Evolutionary conservation across 2,329 filamentous ascomycete species (phyloP), one percentile per base, ranked within the genome.

Genomic region (Arachnopeziza araneosa): DNA sequence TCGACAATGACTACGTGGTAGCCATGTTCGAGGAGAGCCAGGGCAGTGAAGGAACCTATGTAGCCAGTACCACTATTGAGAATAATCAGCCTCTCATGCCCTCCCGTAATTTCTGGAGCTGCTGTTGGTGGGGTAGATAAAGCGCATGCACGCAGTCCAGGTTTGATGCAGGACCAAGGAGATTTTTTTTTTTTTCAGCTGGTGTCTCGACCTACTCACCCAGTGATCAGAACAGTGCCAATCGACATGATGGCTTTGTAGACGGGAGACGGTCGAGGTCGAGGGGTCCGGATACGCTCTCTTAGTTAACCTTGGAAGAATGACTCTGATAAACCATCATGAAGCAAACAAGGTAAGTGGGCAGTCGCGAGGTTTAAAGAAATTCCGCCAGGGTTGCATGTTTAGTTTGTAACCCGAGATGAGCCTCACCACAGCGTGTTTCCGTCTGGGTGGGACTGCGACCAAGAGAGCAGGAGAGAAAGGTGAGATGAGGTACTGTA

Each of bases 1-100:
- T 99, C 95, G 68, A 95, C 87, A 66, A 99, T 91, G 75, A 99
- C 89, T 65, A 99, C 95, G 75, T 98, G 88, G 83, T 98, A 98
- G 75, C 87, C 93, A 72, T 95, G 90, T 74, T 97, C 83, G 68
- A 99, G 90, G 24, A 99, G 90, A 57, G 92, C 88, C 56, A 99
- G 87, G 59, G 90, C 82, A 63, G 95, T 99, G 82, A 98, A 98
- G 55, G 93, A 98, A 75, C 95, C 95, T 77, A 99, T 99, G 83
- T 99, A 99, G 80, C 95, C 95, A 67, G 93, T 96, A 73, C 95
- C 95, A 83, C 95, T 97, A 74, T 62, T 62, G 69, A 68, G 67
- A 69, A 69, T 60, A 36, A 65, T 64, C 55, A 65, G 69, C 61
- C 61, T 57, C 50, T 22, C 50, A 48, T 23, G 44, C 44, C 10